phyloP scores from a whole-genome alignment of 495 filamentous ascomycete genomes.

The Apodospora peruviana region DNA sequence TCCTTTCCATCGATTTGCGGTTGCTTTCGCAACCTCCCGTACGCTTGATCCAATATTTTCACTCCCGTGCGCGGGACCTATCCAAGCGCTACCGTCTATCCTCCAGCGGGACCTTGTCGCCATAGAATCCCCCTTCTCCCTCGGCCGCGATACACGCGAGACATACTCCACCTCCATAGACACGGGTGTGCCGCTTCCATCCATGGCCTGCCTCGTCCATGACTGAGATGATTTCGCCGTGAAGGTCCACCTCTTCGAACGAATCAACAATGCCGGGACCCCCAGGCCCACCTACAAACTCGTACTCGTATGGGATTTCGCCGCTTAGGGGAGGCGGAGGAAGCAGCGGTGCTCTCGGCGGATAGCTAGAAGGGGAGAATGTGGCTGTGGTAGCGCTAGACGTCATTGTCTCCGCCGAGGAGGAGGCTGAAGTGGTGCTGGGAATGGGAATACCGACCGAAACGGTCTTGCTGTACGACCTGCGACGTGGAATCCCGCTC shows the following conservation, averaged over 20 bases:
- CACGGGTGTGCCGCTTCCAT: slow-evolving; percentile 46
- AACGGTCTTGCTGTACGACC: slow-evolving; percentile 38
- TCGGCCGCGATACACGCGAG: slow-evolving; percentile 38
- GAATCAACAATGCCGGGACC: slow-evolving; percentile 15
- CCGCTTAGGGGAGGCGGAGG: slow-evolving; percentile 29
- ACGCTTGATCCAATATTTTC: no score
- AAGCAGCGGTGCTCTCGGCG: slow-evolving; percentile 36
- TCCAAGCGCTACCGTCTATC: slow-evolving; percentile 36
- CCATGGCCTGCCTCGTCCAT: slow-evolving; percentile 38
- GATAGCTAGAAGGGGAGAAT: slow-evolving; percentile 42
- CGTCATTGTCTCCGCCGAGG: slow-evolving; percentile 15
- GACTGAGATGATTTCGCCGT: slow-evolving; percentile 40
- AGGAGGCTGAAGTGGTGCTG: slow-evolving; percentile 8
- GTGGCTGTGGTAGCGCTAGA: slow-evolving; percentile 4
- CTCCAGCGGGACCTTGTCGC: slow-evolving; percentile 41
- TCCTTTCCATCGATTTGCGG: no score
- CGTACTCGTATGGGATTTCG: slow-evolving; percentile 21
- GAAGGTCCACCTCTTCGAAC: slow-evolving; percentile 30
- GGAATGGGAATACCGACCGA: slow-evolving; percentile 28
- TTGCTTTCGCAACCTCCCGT: no score
- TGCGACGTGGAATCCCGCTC: slow-evolving; percentile 27
- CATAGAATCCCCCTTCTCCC: slow-evolving; percentile 41
- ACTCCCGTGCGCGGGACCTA: no score
- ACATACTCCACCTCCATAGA: slow-evolving; percentile 45
- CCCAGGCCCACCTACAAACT: slow-evolving; percentile 24